Percentiles rank a stretch among this genome's conserved stretches.
Evolutionary conservation across 2,329 filamentous ascomycete species (phyloP).

Genomic region (Pseudocercospora musae): DNA sequence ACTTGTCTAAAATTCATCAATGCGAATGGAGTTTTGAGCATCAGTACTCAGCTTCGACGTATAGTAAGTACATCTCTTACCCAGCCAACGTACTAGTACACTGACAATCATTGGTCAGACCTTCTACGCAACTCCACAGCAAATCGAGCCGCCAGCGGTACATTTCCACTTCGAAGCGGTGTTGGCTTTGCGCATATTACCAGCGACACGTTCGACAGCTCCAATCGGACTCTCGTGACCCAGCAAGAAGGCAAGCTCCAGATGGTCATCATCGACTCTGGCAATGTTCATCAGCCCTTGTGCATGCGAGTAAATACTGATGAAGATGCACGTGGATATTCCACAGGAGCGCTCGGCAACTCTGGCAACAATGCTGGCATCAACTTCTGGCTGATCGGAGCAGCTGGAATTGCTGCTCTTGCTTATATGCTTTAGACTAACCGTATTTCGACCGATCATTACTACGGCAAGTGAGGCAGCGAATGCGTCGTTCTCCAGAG

Average conservation of each 20-base stretch:
- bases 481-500: no score
- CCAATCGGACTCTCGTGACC: slow-evolving; percentile 8
- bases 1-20: slow-evolving; percentile 4
- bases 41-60: slow-evolving; percentile 4
- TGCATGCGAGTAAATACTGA: slow-evolving; percentile 11
- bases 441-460: neutral
- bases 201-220: slow-evolving; percentile 5
- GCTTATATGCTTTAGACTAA: slow-evolving; percentile 6
- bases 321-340: slow-evolving; percentile 2
- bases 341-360: slow-evolving; percentile 6
- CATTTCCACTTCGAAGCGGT: slow-evolving; percentile 2
- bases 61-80: neutral
- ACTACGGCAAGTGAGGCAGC: no score
- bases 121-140: slow-evolving; percentile 1
- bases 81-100: neutral
- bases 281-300: slow-evolving; percentile 10
- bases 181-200: slow-evolving; percentile 16
- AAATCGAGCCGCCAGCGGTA: neutral
- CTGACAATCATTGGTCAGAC: neutral
- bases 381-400: slow-evolving; percentile 9
- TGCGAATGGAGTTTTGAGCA: slow-evolving; percentile 9
- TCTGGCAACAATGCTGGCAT: neutral
- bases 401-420: slow-evolving; percentile 7
- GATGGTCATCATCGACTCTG: slow-evolving; percentile 15
- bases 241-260: slow-evolving; percentile 8